These are phyloP conservation scores for Ogataea sp. DNA, from an alignment of 805 yeast species.

Conservation along the genomic window DNA sequence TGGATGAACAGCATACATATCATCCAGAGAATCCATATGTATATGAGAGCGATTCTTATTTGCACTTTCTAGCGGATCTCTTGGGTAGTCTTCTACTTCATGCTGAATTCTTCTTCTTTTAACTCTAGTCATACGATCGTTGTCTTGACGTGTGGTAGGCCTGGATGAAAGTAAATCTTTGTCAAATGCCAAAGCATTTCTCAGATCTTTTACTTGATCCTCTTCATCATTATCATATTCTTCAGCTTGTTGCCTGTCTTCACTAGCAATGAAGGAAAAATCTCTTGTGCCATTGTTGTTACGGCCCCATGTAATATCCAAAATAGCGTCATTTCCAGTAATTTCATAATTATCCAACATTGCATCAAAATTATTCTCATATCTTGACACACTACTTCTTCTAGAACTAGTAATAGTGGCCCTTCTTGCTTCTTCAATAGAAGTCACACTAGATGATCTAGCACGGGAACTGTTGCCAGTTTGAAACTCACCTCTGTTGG, in stretches of 20 bases:
- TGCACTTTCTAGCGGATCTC: background rate
- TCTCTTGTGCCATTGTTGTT: slow-evolving; percentile 1
- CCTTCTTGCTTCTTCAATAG: slow-evolving; percentile 20
- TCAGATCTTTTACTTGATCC: background rate
- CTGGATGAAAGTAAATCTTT: background rate
- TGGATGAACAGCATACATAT: background rate
- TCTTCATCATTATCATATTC: background rate
- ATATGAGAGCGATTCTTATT: background rate
- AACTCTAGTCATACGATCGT: background rate
- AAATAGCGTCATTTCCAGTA: slow-evolving; percentile 13
- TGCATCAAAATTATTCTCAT: background rate
- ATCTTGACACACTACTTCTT: background rate
- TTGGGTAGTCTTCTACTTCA: too few relatives aligned
- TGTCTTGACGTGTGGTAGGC: background rate
- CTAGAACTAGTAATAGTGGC: slow-evolving; percentile 1
- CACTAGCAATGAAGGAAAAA: background rate
- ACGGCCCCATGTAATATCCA: slow-evolving; percentile 5
- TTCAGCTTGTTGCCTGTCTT: slow-evolving; percentile 1
- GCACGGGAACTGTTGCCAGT: slow-evolving; percentile 4
- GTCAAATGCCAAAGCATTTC: slow-evolving; percentile 2
- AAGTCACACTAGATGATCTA: slow-evolving; percentile 18
- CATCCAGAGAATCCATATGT: background rate
- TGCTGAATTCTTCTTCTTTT: background rate
- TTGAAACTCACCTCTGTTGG: background rate
- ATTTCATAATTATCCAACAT: background rate